phyloP scores from a whole-genome alignment of 2,329 filamentous ascomycete genomes.

The Hortaea sp. region DNA sequence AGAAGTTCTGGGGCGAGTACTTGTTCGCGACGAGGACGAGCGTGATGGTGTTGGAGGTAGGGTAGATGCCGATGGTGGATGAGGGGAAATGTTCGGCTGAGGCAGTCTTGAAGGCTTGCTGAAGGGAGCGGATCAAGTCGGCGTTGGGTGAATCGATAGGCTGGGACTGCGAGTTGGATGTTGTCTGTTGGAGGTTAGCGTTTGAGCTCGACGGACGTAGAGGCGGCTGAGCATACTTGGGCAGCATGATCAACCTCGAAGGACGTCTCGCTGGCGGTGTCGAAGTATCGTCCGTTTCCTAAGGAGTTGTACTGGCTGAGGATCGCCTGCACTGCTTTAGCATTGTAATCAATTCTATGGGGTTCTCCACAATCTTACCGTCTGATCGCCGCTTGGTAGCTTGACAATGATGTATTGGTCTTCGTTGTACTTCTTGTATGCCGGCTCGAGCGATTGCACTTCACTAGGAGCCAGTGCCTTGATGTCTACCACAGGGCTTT shows the following conservation, averaged over 20 bases:
- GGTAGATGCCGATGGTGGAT: constrained; percentile 72
- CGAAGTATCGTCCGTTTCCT: constrained; percentile 75
- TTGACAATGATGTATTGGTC: constrained; percentile 84
- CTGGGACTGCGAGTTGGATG: constrained; percentile 71
- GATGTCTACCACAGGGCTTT: constrained; percentile 56
- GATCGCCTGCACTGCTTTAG: constrained; percentile 45
- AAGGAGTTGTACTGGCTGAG: constrained; percentile 80
- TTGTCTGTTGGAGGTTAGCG: constrained; percentile 48
- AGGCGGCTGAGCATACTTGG: constrained; percentile 43
- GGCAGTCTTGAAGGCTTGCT: constrained; percentile 67
- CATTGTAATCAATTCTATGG: constrained; percentile 6
- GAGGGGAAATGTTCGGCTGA: constrained; percentile 81
- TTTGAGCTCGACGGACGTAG: neutral
- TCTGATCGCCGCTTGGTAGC: constrained; percentile 73
- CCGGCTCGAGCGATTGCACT: constrained; percentile 60
- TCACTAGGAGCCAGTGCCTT: constrained; percentile 69
- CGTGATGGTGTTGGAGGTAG: constrained; percentile 64
- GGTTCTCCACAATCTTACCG: constrained; percentile 42
- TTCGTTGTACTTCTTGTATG: constrained; percentile 93
- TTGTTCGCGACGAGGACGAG: constrained; percentile 87
- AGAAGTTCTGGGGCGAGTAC: constrained; percentile 97
- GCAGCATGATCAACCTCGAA: constrained; percentile 80
- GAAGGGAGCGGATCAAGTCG: constrained; percentile 73
- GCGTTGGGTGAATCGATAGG: constrained; percentile 64
- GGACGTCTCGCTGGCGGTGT: constrained; percentile 76